Conservation (phyloP, 495 filamentous ascomycete genomes). For the Glonium stellatum region DNA sequence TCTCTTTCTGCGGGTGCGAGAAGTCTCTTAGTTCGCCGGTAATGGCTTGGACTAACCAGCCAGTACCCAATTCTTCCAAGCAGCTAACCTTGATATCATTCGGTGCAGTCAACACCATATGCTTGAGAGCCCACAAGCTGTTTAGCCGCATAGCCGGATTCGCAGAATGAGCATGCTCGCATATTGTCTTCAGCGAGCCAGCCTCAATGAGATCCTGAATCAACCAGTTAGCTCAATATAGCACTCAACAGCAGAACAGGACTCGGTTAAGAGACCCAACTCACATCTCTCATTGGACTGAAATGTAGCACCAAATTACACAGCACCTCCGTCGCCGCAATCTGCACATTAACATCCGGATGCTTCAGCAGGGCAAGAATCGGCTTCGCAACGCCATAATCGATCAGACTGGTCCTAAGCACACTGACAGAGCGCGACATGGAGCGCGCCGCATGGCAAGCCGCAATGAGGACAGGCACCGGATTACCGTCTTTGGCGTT, state of each 20-base stretch:
- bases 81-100: conserved; percentile 66
- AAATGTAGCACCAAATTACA: conserved; percentile 80
- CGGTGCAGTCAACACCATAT: conserved; percentile 62
- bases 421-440: conserved; percentile 78
- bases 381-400: conserved; percentile 72
- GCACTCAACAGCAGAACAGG: conserved; percentile 1
- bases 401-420: conserved; percentile 77
- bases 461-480: conserved; percentile 67
- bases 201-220: conserved; percentile 61
- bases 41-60: conserved; percentile 58
- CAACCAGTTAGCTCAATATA: neutral
- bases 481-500: conserved; percentile 43
- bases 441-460: conserved; percentile 69
- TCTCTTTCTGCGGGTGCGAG: neutral
- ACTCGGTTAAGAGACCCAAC: conserved; percentile 28
- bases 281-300: conserved; percentile 82
- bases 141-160: conserved; percentile 67
- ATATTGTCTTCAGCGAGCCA: conserved; percentile 71
- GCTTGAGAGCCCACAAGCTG: conserved; percentile 88
- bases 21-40: conserved; percentile 19
- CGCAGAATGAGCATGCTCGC: conserved; percentile 72
- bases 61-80: conserved; percentile 66
- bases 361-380: conserved; percentile 71
- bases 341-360: conserved; percentile 70
- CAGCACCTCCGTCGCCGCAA: conserved; percentile 72